phyloP scores from a whole-genome alignment of 2,329 filamentous ascomycete genomes.

The Fusarium pseudocircinatum region DNA sequence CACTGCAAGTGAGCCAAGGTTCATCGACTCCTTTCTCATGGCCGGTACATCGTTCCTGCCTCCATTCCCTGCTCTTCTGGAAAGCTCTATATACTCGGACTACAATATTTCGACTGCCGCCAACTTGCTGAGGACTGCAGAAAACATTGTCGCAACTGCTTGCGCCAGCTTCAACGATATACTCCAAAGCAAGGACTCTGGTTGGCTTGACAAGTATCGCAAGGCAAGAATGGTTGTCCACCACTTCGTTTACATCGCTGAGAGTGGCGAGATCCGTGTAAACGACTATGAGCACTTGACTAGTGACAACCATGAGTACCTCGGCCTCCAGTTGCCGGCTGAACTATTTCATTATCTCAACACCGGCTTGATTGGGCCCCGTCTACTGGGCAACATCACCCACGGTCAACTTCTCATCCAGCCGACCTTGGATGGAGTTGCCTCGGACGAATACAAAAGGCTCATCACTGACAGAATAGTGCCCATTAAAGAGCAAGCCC shows the following conservation, averaged over 20 bases:
- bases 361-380: constrained; percentile 80
- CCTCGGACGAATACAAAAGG: constrained; percentile 81
- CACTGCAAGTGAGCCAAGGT: constrained; percentile 73
- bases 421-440: constrained; percentile 86
- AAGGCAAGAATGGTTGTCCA: constrained; percentile 86
- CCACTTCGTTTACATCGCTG: constrained; percentile 84
- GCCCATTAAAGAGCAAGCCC: constrained; percentile 77
- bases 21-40: constrained; percentile 86
- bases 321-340: constrained; percentile 87
- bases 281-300: constrained; percentile 79
- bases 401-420: constrained; percentile 80
- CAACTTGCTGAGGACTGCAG: constrained; percentile 75
- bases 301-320: constrained; percentile 85
- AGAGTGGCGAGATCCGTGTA: constrained; percentile 80
- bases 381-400: constrained; percentile 83
- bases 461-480: constrained; percentile 80
- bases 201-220: constrained; percentile 87
- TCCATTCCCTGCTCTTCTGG: constrained; percentile 80
- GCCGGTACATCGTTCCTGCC: constrained; percentile 83
- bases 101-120: constrained; percentile 77
- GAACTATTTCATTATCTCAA: constrained; percentile 93
- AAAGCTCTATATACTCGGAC: constrained; percentile 63
- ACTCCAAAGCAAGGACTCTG: constrained; percentile 72
- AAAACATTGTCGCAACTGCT: constrained; percentile 76
- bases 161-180: constrained; percentile 85